Conservation (phyloP, 371 early-diverging fungal genomes). For the Massospora cicadina region DNA sequence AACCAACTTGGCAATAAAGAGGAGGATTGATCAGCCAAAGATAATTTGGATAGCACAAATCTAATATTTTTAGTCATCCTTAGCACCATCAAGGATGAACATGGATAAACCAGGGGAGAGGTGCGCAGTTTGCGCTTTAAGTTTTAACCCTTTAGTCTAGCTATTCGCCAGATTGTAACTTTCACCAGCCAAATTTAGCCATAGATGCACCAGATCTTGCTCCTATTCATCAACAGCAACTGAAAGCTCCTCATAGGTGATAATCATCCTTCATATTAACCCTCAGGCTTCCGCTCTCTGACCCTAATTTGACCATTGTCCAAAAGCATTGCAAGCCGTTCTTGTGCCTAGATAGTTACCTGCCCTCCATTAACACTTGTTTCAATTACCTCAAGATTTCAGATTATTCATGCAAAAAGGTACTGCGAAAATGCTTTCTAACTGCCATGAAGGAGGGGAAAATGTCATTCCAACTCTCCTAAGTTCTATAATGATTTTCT, state of each 20-base stretch:
- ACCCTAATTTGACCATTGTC: slow-evolving; percentile 78
- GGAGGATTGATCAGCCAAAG: slow-evolving; percentile 50
- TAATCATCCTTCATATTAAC: neutral
- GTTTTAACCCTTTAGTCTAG: slow-evolving; percentile 28
- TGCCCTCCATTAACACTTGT: slow-evolving; percentile 94
- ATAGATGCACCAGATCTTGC: slow-evolving; percentile 52
- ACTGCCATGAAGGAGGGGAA: slow-evolving; percentile 75
- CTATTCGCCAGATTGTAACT: slow-evolving; percentile 39
- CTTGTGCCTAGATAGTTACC: slow-evolving; percentile 50
- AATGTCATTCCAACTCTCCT: slow-evolving; percentile 65
- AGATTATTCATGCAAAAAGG: slow-evolving; percentile 46
- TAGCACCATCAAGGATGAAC: slow-evolving; percentile 65
- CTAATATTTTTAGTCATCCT: slow-evolving; percentile 32
- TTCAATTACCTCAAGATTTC: slow-evolving; percentile 89
- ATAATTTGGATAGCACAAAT: neutral
- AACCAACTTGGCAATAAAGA: slow-evolving; percentile 36
- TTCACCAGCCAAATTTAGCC: slow-evolving; percentile 41
- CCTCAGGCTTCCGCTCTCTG: slow-evolving; percentile 47
- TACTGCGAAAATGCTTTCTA: slow-evolving; percentile 40
- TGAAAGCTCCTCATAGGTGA: slow-evolving; percentile 73
- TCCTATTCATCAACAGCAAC: slow-evolving; percentile 81
- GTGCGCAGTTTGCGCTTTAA: neutral
- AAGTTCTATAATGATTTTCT: too few relatives aligned
- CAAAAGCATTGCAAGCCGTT: slow-evolving; percentile 47
- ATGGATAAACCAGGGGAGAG: slow-evolving; percentile 44